Base-by-base conservation (phyloP, 257 asterid genomes). In the Solanum piurae region DNA sequence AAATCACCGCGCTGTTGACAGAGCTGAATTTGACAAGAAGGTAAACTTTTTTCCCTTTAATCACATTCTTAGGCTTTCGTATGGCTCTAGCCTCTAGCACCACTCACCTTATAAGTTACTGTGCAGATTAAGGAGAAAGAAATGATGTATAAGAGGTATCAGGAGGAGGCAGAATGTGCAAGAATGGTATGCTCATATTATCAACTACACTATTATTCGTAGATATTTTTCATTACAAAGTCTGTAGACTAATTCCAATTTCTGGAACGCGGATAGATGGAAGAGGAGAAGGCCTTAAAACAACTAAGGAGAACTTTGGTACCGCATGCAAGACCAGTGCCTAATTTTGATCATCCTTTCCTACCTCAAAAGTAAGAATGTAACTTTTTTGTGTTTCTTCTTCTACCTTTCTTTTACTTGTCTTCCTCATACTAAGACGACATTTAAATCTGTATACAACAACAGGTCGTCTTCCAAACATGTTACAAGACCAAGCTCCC, bases 221-320 rank as follows among this genome's bases (percentile, higher is more conserved):
- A 37, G 1, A 21, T 60, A 52, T 31, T 71, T 55, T 12, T 38
- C 80, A 85, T 42, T 33, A 85, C 5, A 21, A 68, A 21, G 31
- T 71, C 1, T 5, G 37, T 60, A 14, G 37, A 38, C 71, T 86
- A 29, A 72, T 71, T 86, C 62, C 33, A 27, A 23, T 86, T 71
- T 86, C 38, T 33, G 83, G 27, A 44, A 20, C 11, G 64, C 0
- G 66, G 20, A 12, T 42, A 96, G 99, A 93, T 95, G 98, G 99
- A 97, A 91, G 99, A 95, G 85, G 99, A 97, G 91, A 95, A 95
- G 93, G 98, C 99, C 42, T 89, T 97, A 91, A 97, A 97, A 89
- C 98, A 95, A 89, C 40, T 95, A 83, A 83, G 98, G 83, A 92
- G 97, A 89, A 95, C 96, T n/a, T 88, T 95, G 89, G 95, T 95